These are phyloP conservation scores for Colletotrichum sp. DNA, from an alignment of 2,329 filamentous ascomycete genomes.

Conservation along the genomic window DNA sequence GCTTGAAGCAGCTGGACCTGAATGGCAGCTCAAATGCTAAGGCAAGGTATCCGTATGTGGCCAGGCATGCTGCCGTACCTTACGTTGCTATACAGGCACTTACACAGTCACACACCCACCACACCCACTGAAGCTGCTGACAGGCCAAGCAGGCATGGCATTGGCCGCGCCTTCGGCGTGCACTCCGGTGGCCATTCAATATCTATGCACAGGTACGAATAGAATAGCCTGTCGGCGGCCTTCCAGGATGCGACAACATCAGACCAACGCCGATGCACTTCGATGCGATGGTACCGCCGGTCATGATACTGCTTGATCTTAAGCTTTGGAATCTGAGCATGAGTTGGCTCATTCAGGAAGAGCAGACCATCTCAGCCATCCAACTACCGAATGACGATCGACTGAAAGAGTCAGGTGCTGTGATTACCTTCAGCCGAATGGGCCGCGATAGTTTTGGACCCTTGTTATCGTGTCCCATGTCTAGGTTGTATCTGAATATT, in stretches of 20 bases:
- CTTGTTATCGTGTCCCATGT: not conserved
- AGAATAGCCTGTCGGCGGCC: not conserved
- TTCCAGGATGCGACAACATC: not conserved
- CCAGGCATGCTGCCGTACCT: not conserved
- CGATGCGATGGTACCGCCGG: not conserved
- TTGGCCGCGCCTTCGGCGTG: not conserved
- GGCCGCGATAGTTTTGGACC: constrained; percentile 3
- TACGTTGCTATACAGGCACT: not conserved
- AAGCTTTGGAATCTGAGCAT: not conserved
- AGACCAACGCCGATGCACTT: not conserved
- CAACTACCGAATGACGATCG: constrained; percentile 5
- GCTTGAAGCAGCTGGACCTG: not conserved
- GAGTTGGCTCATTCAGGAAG: not conserved
- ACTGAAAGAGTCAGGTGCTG: constrained; percentile 1
- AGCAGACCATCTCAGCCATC: not conserved
- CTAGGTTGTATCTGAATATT: not conserved
- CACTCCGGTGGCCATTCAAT: not conserved
- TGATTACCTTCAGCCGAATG: not conserved
- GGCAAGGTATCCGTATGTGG: not conserved
- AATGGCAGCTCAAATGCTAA: not conserved
- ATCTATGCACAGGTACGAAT: not conserved
- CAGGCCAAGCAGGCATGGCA: not conserved
- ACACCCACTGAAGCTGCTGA: not conserved
- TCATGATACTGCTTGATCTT: not conserved
- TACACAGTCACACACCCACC: not conserved